phyloP scores from a whole-genome alignment of 2,329 filamentous ascomycete species.

The Magnaporthiopsis incrustans region DNA sequence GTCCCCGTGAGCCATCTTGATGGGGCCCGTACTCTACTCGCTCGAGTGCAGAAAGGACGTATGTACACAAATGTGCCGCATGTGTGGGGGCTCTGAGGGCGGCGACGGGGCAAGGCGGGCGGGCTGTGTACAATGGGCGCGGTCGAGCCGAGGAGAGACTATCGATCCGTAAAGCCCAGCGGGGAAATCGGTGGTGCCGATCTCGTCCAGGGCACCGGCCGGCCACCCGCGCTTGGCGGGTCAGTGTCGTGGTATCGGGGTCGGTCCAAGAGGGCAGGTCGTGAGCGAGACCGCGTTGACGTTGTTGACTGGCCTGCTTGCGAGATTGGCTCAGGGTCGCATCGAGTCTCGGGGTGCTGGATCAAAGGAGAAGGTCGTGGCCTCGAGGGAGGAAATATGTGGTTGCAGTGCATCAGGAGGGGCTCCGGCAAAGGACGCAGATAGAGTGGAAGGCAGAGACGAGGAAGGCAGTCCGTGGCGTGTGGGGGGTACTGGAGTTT shows the following conservation, averaged over 20 bases:
- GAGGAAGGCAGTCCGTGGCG: no score
- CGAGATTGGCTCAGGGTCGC: background rate
- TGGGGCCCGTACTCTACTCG: background rate
- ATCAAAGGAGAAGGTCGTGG: conserved; percentile 5
- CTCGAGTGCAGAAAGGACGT: background rate
- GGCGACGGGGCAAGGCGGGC: background rate
- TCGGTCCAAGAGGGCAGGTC: background rate
- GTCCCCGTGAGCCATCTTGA: background rate
- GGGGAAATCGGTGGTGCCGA: background rate
- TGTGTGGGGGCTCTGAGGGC: background rate
- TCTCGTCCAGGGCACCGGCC: background rate
- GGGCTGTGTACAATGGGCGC: background rate
- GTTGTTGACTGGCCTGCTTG: background rate
- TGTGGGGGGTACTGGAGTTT: background rate
- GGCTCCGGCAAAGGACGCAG: background rate
- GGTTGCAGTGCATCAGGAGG: conserved; percentile 3
- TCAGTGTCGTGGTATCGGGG: background rate
- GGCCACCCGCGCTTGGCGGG: background rate
- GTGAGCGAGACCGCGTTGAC: no score
- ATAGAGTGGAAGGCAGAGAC: background rate
- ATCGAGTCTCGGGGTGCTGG: background rate
- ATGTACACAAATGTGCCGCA: background rate
- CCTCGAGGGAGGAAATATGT: background rate
- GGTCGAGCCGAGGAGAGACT: background rate
- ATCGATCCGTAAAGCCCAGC: background rate